These are phyloP conservation scores for Geotrichum restrictum DNA, from an alignment of 1,139 yeast species.

Conservation along the genomic window DNA sequence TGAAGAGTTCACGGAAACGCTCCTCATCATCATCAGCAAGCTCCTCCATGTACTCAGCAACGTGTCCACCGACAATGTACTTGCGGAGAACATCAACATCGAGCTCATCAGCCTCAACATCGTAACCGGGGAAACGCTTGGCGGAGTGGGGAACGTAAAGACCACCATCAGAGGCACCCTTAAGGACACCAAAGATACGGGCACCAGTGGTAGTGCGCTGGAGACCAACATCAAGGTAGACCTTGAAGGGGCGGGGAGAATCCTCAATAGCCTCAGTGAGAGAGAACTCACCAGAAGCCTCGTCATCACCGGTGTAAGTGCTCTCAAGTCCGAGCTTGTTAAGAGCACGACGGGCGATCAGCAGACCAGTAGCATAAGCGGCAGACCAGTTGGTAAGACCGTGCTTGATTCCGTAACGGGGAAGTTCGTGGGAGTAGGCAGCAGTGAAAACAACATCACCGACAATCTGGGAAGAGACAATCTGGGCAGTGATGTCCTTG, in stretches of 20 bases:
- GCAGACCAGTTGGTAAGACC: constrained; percentile 99
- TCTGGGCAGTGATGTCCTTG: constrained; percentile 98
- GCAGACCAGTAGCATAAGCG: constrained; percentile 98
- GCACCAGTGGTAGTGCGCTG: constrained; percentile 99
- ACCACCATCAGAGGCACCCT: constrained; percentile 99
- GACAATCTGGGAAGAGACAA: constrained; percentile 91
- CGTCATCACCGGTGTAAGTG: constrained; percentile 98
- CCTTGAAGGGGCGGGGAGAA: constrained; percentile 99
- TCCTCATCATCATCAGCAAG: constrained; percentile 99
- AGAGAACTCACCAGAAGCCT: constrained; percentile 98
- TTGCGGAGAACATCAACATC: constrained; percentile 97
- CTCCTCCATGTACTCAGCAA: constrained; percentile 99
- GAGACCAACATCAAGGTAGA: constrained; percentile 97
- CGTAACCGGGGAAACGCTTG: constrained; percentile 99
- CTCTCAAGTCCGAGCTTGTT: constrained; percentile 97
- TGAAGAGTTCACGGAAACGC: constrained; percentile 94
- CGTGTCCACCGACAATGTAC: constrained; percentile 99
- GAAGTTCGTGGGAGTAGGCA: constrained; percentile 98
- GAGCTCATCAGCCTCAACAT: constrained; percentile 95
- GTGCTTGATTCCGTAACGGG: constrained; percentile 94
- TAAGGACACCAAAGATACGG: constrained; percentile 97
- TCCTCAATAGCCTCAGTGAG: constrained; percentile 99
- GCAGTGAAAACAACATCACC: constrained; percentile 96
- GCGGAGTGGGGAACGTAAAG: constrained; percentile 98
- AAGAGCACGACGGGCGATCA: constrained; percentile 98